A percentile compares a stretch with the other conserved stretches of the same genome.
Evolutionary conservation across 768 basidiomycete genomes (phyloP).

Genomic region (Hypsizygus marmoreus): DNA sequence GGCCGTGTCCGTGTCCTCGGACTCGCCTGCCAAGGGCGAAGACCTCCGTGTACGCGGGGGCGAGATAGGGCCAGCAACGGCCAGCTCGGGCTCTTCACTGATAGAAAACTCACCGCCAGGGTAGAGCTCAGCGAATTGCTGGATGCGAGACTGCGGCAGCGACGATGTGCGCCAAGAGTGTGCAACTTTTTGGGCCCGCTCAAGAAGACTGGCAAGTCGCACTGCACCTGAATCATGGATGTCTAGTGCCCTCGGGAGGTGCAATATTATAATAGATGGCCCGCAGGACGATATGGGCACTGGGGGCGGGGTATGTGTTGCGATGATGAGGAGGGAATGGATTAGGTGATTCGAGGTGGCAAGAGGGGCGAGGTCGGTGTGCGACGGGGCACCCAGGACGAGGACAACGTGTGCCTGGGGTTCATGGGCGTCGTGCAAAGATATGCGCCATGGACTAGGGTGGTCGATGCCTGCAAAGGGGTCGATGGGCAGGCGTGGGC

Average conservation of each 20-base stretch:
- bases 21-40: constrained; percentile 1
- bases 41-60: constrained; percentile 4
- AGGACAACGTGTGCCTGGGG: constrained; percentile 33
- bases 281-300: constrained; percentile 20
- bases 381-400: constrained; percentile 39
- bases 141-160: constrained; percentile 19
- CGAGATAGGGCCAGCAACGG: neutral
- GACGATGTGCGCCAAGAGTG: constrained; percentile 23
- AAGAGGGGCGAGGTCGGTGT: constrained; percentile 36
- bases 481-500: constrained; percentile 38
- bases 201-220: constrained; percentile 40
- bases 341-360: constrained; percentile 34
- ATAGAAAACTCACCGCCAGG: constrained; percentile 36
- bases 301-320: constrained; percentile 38
- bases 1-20: constrained; percentile 4
- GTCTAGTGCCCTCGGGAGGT: constrained; percentile 32
- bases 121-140: constrained; percentile 35
- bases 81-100: constrained; percentile 22
- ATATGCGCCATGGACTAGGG: constrained; percentile 26
- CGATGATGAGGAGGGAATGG: constrained; percentile 39
- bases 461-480: constrained; percentile 31
- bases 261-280: constrained; percentile 34
- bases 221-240: constrained; percentile 40
- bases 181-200: constrained; percentile 41
- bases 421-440: constrained; percentile 14